Evolutionary conservation across 1,284 basidiomycete genomes (phyloP), one percentile per base, ranked within the genome.

Genomic region (Rhodofomes roseus): DNA sequence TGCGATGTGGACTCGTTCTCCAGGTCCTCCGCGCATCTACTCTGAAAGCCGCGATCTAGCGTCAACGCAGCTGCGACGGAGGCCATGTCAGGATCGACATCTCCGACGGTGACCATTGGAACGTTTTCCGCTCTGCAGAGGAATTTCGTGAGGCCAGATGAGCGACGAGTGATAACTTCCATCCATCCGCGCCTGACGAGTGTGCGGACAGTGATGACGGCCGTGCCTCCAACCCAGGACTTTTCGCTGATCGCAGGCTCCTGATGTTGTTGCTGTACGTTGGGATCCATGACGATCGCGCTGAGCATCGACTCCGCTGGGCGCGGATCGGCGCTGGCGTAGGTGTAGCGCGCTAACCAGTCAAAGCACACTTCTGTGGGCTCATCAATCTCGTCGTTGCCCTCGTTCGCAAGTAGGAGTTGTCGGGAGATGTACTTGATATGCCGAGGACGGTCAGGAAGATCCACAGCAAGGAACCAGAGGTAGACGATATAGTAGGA

Each of bases 341-440:
- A 98, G 0, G 96, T 92, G 72, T 97, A 98, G 18, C 97, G 84
- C 20, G 95, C 92, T 7, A 99, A 81, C 92, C 96, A 99, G 74
- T 99, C 97, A 70, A 99, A 96, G 72, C 95, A 97, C 23, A 98
- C 96, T 73, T 98, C 94, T 0, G 95, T 95, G 51, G 92, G 89
- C 65, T 94, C 94, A 70, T 98, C 95, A 1, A 97, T 79, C 43
- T 85, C 79, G 4, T 79, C 76, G 55, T 86, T 85, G 23, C 85
- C 88, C 62, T 93, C 91, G 73, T 96, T 96, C 12, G 95, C 95
- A 46, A 96, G 81, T 14, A 96, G 79, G 3, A 99, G 81, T 64
- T 95, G 92, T 8, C 91, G 84, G 1, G 91, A 90, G 71, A 99
- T 95, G 74, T 92, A 95, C 34, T 86, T 83, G 41, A 98, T 86